A percentile compares a stretch with the other conserved stretches of the same genome.
phyloP scores from a whole-genome alignment of 2,329 filamentous ascomycete genomes.

The Fusarium sp. region DNA sequence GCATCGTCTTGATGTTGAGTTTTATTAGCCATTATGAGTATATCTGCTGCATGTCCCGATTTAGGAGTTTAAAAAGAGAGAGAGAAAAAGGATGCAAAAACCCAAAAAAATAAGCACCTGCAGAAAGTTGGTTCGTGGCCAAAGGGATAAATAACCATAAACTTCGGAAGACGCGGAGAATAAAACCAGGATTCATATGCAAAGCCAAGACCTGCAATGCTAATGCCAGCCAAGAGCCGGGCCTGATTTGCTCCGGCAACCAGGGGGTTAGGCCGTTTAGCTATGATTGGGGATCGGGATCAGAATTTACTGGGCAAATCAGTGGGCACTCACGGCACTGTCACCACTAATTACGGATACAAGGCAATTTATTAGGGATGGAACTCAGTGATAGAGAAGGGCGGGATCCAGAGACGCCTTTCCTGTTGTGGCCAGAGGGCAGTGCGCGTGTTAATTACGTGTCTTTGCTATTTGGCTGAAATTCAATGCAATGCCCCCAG shows the following conservation, averaged over 20 bases:
- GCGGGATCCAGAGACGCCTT: background rate
- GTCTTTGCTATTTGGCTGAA: conserved; percentile 5
- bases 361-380: background rate
- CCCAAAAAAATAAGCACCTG: conserved; percentile 2
- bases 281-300: conserved; percentile 8
- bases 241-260: conserved; percentile 14
- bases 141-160: background rate
- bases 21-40: conserved; percentile 22
- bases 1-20: conserved; percentile 26
- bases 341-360: background rate
- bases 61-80: background rate
- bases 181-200: conserved; percentile 3
- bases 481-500: background rate
- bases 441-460: conserved; percentile 8
- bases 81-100: background rate
- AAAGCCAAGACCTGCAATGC: background rate
- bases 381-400: background rate
- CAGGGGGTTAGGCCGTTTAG: background rate
- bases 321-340: background rate
- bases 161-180: conserved; percentile 33
- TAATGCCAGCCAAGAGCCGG: background rate
- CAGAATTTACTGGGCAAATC: conserved; percentile 16
- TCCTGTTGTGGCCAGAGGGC: background rate
- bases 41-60: conserved; percentile 7
- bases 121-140: background rate